Percentiles rank a stretch among this genome's conserved stretches.
Conservation (phyloP, 2,329 filamentous ascomycete genomes). For the Sporothrix sp. region DNA sequence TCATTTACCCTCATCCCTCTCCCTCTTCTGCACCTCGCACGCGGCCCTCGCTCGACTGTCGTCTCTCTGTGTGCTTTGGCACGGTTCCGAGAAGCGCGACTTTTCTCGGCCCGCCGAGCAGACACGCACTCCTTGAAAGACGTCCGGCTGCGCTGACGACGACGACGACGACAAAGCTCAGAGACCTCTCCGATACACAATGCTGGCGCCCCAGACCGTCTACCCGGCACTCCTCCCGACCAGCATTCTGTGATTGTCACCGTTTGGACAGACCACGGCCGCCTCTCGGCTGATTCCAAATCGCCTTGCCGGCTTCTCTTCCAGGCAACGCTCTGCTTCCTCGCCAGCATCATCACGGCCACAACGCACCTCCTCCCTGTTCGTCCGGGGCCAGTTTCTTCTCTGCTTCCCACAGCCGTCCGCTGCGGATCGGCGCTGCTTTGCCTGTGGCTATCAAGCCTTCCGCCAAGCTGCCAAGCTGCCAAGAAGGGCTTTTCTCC, state of each 20-base stretch:
- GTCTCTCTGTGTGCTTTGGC: not conserved
- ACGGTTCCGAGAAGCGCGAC: not conserved
- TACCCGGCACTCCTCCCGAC: conserved; percentile 18
- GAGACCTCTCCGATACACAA: conserved; percentile 16
- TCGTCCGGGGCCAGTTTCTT: not conserved
- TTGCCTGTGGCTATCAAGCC: conserved; percentile 2
- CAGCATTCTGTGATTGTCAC: conserved; percentile 22
- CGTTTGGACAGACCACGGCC: not conserved
- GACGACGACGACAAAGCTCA: not conserved
- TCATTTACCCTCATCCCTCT: not conserved
- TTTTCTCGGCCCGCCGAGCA: no score
- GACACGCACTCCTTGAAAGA: not conserved
- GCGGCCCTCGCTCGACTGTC: not conserved
- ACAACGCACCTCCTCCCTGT: not conserved
- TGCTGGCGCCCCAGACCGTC: conserved; percentile 21
- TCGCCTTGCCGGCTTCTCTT: not conserved
- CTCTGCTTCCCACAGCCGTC: not conserved
- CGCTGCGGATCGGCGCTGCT: not conserved
- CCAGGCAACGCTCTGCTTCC: no score
- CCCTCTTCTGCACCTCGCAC: not conserved
- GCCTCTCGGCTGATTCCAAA: not conserved
- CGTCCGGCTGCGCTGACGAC: not conserved
- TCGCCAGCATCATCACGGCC: not conserved
- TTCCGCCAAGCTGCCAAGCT: conserved; percentile 14
- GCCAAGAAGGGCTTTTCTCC: conserved; percentile 13